Evolutionary conservation across 164 flowering plant species (phyloP).

Genomic region (Magnolia sinica): DNA sequence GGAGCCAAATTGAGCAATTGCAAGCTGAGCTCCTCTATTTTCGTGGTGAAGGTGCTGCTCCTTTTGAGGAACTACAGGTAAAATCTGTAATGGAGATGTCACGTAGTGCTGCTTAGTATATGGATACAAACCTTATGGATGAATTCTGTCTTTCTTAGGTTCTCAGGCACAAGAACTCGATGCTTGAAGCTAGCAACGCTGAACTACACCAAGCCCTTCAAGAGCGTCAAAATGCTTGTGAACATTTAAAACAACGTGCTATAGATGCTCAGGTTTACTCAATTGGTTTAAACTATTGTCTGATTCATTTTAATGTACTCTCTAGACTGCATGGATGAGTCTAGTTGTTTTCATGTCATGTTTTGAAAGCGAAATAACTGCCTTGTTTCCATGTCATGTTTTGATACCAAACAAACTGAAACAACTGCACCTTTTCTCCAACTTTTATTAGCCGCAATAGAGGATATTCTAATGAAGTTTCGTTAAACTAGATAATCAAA

Average conservation of each 20-base stretch:
- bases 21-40: conserved; percentile 77
- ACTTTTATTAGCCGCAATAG: neutral
- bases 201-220: conserved; percentile 72
- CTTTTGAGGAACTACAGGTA: conserved; percentile 95
- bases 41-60: conserved; percentile 64
- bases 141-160: conserved; percentile 36
- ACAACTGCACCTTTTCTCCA: neutral
- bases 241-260: conserved; percentile 67
- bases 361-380: neutral
- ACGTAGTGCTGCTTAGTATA: neutral
- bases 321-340: neutral
- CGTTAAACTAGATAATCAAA: neutral
- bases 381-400: neutral
- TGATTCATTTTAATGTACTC: neutral
- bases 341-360: neutral
- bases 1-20: conserved; percentile 82
- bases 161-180: conserved; percentile 66
- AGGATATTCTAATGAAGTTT: neutral
- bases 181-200: conserved; percentile 82
- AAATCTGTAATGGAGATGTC: neutral
- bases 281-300: neutral
- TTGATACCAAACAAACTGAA: neutral
- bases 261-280: conserved; percentile 77
- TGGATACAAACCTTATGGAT: neutral
- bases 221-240: conserved; percentile 45